Evolutionary conservation across 2,329 filamentous ascomycete species (phyloP), one percentile per base, ranked within the genome.

Genomic region (Alternaria longipes): DNA sequence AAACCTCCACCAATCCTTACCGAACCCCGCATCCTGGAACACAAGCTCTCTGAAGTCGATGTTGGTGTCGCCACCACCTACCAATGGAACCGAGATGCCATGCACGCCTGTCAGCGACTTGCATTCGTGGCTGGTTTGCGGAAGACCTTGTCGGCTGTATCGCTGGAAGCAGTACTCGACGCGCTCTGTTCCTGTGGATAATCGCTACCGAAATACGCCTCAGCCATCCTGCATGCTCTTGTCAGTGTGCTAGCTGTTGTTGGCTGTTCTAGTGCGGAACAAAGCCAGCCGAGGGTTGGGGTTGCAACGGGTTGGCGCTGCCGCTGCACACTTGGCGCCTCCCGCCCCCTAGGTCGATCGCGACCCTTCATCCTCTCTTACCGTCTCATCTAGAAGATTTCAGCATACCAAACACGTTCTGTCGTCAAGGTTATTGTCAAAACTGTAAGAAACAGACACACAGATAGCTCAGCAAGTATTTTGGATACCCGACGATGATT

Each of bases 281-380:
- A 55, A 60, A 47, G 53, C 32, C 54, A 60, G 51, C 51, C 62
- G 55, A 68, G 58, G 38, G 54, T 60, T 64, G 56, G 57, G 61
- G 52, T 36, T 30, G 36, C 34, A 59, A 56, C 55, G 62, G 59
- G 59, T 45, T 62, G 32, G 38, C 40, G 32, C 60, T 41, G 49
- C 42, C 40, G 47, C 47, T 53, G 41, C 60, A 62, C 58, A 41
- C 57, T 56, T 64, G 66, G 57, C 62, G 49, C 57, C 14, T 32
- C 28, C 54, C 59, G 52, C 54, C 64, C 60, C 60, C 51, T 55
- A 61, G 66, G 60, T 64, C 54, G 56, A 67, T 62, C 64, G 50
- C 49, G 62, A 55, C 56, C 56, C 61, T 42, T 57, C 54, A 51
- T 45, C 51, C 59, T 51, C 51, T 41, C 41, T 26, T n/a, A 24